Evolutionary conservation across 352 stramenopile species (phyloP), one percentile per base, ranked within the genome.

Genomic region (Peronospora belbahrii): DNA sequence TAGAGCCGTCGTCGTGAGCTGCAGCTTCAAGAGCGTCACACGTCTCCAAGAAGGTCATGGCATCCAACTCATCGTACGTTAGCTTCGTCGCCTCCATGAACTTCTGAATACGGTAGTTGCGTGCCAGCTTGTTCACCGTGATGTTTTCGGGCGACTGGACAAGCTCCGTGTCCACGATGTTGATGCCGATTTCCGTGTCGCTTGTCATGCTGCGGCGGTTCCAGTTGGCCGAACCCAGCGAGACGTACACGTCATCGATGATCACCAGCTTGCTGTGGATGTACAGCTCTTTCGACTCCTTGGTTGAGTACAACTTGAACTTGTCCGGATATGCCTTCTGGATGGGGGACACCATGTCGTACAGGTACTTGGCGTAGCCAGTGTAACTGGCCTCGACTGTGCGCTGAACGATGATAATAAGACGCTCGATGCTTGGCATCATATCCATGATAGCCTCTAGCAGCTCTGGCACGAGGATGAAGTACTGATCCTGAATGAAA

Each of bases 221-320:
- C 61, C 94, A 96, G 65, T 96, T 97, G 41, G 83, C 72, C 27
- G 81, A 95, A 8, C 88, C 85, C 39, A 96, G 74, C 0, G 88
- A 83, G 30, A 81, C 59, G 34, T 85, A 83, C 36, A 85, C 74
- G 46, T 97, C 88, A 56, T 97, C 88, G 18, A 88, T 46, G 36
- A 92, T 56, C 33, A 94, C 42, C 17, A 89, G 39, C 33, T 92
- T 91, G 31, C 63, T 74, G 57, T 95, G 83, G 31, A 92, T 70
- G 59, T 89, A 94, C 20, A 94, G 58, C 10, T 67, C 24, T 33
- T 61, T 65, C 2, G 47, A 25, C 32, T 69, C 36, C 22, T 77
- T 76, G 6, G 72, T 82, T 37, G 68, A 59, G 56, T 79, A 85
- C 11, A 88, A 27, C 13, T 68, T 57, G 42, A 88, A 66, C 36